Percentiles rank a stretch among this genome's conserved stretches.
phyloP scores from a whole-genome alignment of 176 grass and related monocot species.

The Ensete glaucum region DNA sequence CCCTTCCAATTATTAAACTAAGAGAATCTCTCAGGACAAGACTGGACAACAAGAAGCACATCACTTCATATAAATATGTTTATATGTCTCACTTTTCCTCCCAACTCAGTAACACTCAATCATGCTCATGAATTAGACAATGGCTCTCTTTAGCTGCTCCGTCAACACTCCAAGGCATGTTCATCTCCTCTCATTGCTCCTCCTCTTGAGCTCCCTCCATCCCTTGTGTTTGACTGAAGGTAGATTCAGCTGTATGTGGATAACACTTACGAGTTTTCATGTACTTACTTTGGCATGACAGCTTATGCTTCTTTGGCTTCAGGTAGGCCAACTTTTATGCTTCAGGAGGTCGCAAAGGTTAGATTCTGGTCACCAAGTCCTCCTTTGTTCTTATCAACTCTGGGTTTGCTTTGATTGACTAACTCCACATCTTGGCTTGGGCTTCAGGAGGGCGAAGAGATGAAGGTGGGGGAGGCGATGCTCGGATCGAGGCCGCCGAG shows the following conservation, averaged over 20 bases:
- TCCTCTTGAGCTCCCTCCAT: neutral
- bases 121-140: neutral
- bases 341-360: neutral
- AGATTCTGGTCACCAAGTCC: neutral
- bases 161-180: neutral
- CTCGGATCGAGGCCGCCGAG: conserved; percentile 69
- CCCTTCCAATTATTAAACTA: neutral
- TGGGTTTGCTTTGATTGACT: no score
- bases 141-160: neutral
- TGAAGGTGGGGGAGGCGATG: conserved; percentile 17
- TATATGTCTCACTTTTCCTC: neutral
- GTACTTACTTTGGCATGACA: neutral
- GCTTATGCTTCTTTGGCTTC: neutral
- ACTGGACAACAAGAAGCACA: neutral
- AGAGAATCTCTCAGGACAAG: neutral
- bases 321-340: neutral
- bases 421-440: neutral
- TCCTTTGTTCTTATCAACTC: neutral
- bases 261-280: neutral
- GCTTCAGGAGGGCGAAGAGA: neutral
- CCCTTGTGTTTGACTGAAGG: neutral
- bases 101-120: neutral
- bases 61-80: neutral
- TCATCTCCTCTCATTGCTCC: conserved; percentile 7
- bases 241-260: neutral